phyloP scores from a whole-genome alignment of 805 yeast genomes.

The Yamadazyma sp. region DNA sequence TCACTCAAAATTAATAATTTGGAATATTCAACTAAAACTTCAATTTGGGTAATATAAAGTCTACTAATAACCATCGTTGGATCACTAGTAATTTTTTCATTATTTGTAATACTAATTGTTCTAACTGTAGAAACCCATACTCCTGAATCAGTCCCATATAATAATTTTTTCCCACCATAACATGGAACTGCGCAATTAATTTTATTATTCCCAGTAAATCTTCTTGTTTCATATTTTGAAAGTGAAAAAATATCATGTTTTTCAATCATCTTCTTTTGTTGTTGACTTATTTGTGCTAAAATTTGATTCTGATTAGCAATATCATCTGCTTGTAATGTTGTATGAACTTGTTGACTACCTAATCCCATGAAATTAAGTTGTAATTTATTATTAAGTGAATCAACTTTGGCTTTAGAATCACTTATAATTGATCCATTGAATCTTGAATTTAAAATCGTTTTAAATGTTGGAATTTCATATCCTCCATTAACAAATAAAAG shows the following conservation, averaged over 20 bases:
- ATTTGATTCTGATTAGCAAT: constrained; percentile 70
- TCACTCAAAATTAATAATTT: constrained; percentile 79
- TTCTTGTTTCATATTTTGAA: constrained; percentile 69
- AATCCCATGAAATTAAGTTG: constrained; percentile 52
- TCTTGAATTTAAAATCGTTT: constrained; percentile 36
- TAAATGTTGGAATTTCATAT: constrained; percentile 70
- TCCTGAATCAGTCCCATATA: constrained; percentile 92
- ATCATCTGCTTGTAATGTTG: constrained; percentile 52
- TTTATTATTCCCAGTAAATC: constrained; percentile 69
- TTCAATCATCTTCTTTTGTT: constrained; percentile 69
- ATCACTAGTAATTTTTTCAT: constrained; percentile 53
- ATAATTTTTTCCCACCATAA: constrained; percentile 87
- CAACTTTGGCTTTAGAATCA: constrained; percentile 27
- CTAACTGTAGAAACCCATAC: constrained; percentile 77
- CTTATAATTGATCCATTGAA: constrained; percentile 35
- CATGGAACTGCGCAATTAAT: constrained; percentile 91
- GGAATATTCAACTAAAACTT: constrained; percentile 87
- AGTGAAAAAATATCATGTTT: constrained; percentile 78
- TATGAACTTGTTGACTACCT: constrained; percentile 54
- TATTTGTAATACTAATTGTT: constrained; percentile 48
- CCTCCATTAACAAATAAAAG: constrained; percentile 69
- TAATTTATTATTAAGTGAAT: constrained; percentile 31
- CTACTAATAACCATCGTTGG: constrained; percentile 76
- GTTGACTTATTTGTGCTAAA: constrained; percentile 73
- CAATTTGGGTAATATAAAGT: constrained; percentile 80